These are phyloP conservation scores for Prinsepia uniflora DNA, from an alignment of 306 rosid species.

Conservation along the genomic window DNA sequence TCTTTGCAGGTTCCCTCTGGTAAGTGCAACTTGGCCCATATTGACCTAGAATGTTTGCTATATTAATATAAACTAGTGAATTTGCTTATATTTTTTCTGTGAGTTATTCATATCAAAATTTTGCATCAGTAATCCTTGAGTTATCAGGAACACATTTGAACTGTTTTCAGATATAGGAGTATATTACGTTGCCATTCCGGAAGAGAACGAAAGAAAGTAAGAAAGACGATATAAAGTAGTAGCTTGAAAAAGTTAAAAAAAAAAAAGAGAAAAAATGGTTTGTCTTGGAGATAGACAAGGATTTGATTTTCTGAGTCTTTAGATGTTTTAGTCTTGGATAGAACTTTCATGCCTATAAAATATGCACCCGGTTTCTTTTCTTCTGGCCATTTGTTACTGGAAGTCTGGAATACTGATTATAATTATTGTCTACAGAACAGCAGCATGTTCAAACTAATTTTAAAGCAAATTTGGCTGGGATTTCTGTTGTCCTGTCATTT, in stretches of 20 bases:
- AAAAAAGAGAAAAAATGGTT: not conserved
- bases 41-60: not conserved
- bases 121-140: not conserved
- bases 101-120: not conserved
- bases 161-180: not conserved
- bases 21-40: slow-evolving; percentile 32
- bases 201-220: slow-evolving; percentile 3
- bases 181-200: not conserved
- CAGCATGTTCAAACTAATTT: slow-evolving; percentile 84
- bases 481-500: slow-evolving; percentile 66
- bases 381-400: slow-evolving; percentile 19
- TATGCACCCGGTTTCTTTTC: slow-evolving; percentile 13
- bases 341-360: not conserved
- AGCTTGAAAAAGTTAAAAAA: not conserved
- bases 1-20: slow-evolving; percentile 72
- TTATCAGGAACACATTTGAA: not conserved
- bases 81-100: slow-evolving; percentile 5
- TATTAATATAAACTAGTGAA: not conserved
- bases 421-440: slow-evolving; percentile 52
- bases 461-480: slow-evolving; percentile 72
- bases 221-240: too few species aligned
- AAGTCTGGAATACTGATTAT: slow-evolving; percentile 23
- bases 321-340: not conserved
- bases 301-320: not conserved
- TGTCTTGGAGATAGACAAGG: not conserved